Evolutionary conservation across 352 stramenopile species (phyloP), one percentile per base, ranked within the genome.

Genomic region (Hyaloperonospora brassicae): DNA sequence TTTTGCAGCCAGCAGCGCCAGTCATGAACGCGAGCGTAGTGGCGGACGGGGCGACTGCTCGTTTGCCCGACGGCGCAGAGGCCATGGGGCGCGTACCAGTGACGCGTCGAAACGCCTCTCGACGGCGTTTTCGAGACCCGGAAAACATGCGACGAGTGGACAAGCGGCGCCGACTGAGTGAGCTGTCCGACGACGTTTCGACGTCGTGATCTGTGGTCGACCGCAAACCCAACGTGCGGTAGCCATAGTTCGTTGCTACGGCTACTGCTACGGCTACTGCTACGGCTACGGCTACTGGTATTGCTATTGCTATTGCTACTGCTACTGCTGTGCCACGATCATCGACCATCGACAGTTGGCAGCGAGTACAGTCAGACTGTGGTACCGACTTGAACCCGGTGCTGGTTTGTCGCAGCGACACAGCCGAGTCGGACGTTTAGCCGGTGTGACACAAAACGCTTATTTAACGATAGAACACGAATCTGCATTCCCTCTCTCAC

Each of bases 21-120:
- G 79, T 90, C 17, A 86, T 93, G 78, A 90, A 90, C 50, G 83
- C 83, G 7, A 84, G 72, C 17, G 71, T 90, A 25, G 47, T 93
- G 57, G 79, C 89, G 51, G 79, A 71, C n/a, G 64, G 64, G 27
- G 55, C 66, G 0, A 56, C 66, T 17, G 52, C 64, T 6, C 52
- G 86, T n/a, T 68, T 66, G 0, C 66, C 71, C 10, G 87, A 75
- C 55, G 75, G 85, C 31, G 67, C 64, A n/a, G 77, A 90, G 48
- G 77, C 80, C 0, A 66, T 34, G 4, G 27, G 8, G 27, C 27
- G 85, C 5, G 79, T 89, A 25, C 79, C 79, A 0, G 68, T 89
- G 41, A 70, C 87, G 57, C 77, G 80, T 51, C 75, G 79, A 21
- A 84, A 89, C 60, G 62, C 77, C 1, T 72, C 77, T 52, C 67